phyloP scores from a whole-genome alignment of 345 rosid genomes.

The Atalantia buxifolia region DNA sequence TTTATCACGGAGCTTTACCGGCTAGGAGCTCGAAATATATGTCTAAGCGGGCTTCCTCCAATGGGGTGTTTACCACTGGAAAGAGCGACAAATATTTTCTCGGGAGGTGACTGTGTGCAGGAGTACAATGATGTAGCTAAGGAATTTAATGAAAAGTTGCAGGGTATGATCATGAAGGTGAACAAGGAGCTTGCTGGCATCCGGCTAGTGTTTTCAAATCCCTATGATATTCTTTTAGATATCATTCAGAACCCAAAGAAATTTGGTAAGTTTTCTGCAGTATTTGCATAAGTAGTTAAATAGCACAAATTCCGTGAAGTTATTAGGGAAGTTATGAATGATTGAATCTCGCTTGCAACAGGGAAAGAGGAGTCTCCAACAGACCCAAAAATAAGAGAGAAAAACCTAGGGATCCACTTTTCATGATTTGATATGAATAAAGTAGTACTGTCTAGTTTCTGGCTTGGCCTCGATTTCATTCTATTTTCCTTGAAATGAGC shows the following conservation, averaged over 20 bases:
- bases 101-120: conserved; percentile 42
- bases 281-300: not conserved
- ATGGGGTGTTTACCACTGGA: conserved; percentile 88
- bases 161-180: conserved; percentile 25
- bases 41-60: conserved; percentile 61
- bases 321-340: not conserved
- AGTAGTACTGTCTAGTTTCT: not conserved
- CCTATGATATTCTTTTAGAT: conserved; percentile 40
- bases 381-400: not conserved
- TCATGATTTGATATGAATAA: not conserved
- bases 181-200: conserved; percentile 49
- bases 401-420: not conserved
- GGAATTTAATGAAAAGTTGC: conserved; percentile 56
- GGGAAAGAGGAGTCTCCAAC: not conserved
- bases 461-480: not conserved
- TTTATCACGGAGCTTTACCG: conserved; percentile 54
- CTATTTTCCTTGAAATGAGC: not conserved
- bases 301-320: not conserved
- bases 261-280: conserved; percentile 46
- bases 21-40: conserved; percentile 67
- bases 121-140: conserved; percentile 63
- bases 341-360: not conserved
- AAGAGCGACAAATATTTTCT: conserved; percentile 54
- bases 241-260: conserved; percentile 47
- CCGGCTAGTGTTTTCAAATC: conserved; percentile 38